phyloP scores from a whole-genome alignment of 768 basidiomycete genomes.

The Suillus subalutaceus region DNA sequence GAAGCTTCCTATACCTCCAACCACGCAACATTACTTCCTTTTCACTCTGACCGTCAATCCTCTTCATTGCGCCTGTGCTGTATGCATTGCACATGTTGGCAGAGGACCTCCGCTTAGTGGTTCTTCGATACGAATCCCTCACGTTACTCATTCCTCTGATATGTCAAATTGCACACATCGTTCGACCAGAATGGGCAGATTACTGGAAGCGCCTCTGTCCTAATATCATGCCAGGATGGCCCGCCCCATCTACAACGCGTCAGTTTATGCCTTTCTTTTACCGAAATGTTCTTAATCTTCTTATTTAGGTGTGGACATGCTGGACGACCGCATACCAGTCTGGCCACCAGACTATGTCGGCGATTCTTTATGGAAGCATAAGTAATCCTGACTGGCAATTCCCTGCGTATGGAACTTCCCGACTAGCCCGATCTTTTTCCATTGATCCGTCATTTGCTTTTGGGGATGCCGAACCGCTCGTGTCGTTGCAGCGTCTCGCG shows the following conservation, averaged over 20 bases:
- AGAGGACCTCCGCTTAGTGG: constrained; percentile 65
- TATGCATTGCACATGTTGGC: constrained; percentile 81
- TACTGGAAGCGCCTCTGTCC: constrained; percentile 89
- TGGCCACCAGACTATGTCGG: constrained; percentile 80
- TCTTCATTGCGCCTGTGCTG: constrained; percentile 59
- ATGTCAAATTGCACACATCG: constrained; percentile 59
- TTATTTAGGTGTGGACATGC: constrained; percentile 41
- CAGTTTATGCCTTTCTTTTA: not conserved
- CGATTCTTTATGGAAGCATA: constrained; percentile 58
- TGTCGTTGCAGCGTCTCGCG: constrained; percentile 54
- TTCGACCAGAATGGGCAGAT: constrained; percentile 88
- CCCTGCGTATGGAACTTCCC: constrained; percentile 46
- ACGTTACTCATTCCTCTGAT: constrained; percentile 61
- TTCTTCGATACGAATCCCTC: constrained; percentile 58
- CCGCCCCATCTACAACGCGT: constrained; percentile 43
- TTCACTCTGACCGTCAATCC: constrained; percentile 40
- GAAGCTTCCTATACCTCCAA: constrained; percentile 34
- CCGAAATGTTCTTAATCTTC: not conserved
- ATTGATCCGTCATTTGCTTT: constrained; percentile 59
- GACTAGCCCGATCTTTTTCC: constrained; percentile 53
- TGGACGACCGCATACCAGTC: constrained; percentile 74
- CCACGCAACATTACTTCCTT: constrained; percentile 31
- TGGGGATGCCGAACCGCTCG: constrained; percentile 62
- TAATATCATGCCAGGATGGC: constrained; percentile 62
- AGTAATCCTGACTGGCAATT: constrained; percentile 73